Evolutionary conservation across 2,329 filamentous ascomycete species (phyloP), one percentile per base, ranked within the genome.

Genomic region (Talaromyces sp.): DNA sequence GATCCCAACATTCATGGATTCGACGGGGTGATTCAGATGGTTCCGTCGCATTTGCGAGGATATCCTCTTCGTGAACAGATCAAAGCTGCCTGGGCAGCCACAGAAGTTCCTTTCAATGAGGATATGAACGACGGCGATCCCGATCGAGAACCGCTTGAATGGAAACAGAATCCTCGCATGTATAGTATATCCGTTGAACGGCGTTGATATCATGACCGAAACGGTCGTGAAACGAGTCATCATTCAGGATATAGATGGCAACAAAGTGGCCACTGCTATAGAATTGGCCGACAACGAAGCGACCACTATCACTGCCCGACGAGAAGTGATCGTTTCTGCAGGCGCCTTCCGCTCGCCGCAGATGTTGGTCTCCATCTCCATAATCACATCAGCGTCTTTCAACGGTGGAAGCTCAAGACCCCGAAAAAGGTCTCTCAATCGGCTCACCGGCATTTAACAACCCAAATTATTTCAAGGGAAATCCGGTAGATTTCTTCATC

Each of bases 271-370:
- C 17, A 61, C 40, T 2, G 58, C 25, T 15, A 22, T 61, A 7
- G 40, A 63, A 54, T 31, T 63, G 34, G 59, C 59, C 6, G 59
- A 61, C 11, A 43, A 61, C 36, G 43, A 49, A 19, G 17, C 17
- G 13, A 49, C 40, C 5, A 49, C 17, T 34, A 61, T 49, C 34
- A 65, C 53, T 0, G 77, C 77, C 1, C 70, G 68, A 17, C 75
- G 78, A 45, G 81, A 83, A 67, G 77, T 82, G 38, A 79, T 83
- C 34, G 25, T 81, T 4, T 77, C 77, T 2, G 78, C 78, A 34
- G 31, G 31, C 8, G 31, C 31, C 11, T 34, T 34, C 8, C 31
- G 31, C 31, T 34, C 31, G 10, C 31, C 31, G 2, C 31, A 34
- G 31, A 34, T 34, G 31, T 34, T 34, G 31, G 31, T 13, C 10